Percentiles rank a stretch among this genome's conserved stretches.
Evolutionary conservation across 768 basidiomycete genomes (phyloP).

Genomic region (Mycena haematopus): DNA sequence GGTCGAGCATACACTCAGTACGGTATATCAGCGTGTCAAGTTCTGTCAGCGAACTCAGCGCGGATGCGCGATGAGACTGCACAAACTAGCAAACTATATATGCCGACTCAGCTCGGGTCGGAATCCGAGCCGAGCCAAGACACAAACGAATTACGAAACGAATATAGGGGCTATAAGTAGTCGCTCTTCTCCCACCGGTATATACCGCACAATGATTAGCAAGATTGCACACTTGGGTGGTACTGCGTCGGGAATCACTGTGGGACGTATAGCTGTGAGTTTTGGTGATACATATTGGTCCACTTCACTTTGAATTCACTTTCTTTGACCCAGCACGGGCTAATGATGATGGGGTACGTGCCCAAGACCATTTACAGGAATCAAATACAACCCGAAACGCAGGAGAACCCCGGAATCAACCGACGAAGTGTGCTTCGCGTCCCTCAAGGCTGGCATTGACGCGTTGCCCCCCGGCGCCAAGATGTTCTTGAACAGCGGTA

Average conservation of each 20-base stretch:
- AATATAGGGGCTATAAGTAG: too few species aligned
- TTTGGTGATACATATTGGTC: too few species aligned
- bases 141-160: too few species aligned
- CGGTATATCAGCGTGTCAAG: too few species aligned
- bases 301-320: too few species aligned
- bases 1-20: too few species aligned
- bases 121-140: too few species aligned
- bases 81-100: too few species aligned
- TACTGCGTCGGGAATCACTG: constrained; percentile 10
- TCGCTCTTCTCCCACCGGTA: too few species aligned
- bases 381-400: constrained; percentile 40
- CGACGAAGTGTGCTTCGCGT: constrained; percentile 66
- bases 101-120: too few species aligned
- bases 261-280: constrained; percentile 16
- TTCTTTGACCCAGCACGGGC: constrained; percentile 23
- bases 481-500: constrained; percentile 51
- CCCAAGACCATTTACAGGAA: background rate
- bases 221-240: constrained; percentile 5
- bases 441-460: constrained; percentile 62
- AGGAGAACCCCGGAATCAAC: constrained; percentile 44
- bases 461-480: constrained; percentile 50
- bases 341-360: constrained; percentile 28
- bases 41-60: too few species aligned
- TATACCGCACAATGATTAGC: background rate
- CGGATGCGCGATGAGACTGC: too few species aligned